A percentile compares a stretch with the other conserved stretches of the same genome.
These are phyloP conservation scores for Tolypocladium pustulatum DNA, from an alignment of 2,329 filamentous ascomycete genomes.

Conservation along the genomic window DNA sequence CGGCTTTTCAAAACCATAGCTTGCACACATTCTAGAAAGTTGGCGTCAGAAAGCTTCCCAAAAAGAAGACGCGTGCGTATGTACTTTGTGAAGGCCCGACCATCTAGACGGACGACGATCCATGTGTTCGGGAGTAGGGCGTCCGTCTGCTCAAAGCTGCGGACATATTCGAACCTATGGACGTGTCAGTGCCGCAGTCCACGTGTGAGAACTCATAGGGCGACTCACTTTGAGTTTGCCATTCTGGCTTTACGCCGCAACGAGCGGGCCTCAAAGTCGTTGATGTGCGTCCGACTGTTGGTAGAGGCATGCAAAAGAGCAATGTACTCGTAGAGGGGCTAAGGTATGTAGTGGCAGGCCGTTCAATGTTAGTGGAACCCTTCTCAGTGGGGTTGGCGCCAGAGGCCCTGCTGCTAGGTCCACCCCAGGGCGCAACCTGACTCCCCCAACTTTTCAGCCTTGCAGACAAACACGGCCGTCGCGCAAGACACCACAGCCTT, in stretches of 20 bases:
- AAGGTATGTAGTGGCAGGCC: not conserved
- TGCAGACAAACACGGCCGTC: slow-evolving; percentile 12
- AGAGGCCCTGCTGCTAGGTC: not conserved
- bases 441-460: slow-evolving; percentile 17
- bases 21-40: slow-evolving; percentile 57
- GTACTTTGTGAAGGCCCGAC: slow-evolving; percentile 89
- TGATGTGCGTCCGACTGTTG: not conserved
- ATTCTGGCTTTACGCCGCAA: slow-evolving; percentile 19
- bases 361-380: not conserved
- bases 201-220: not conserved
- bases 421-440: not conserved
- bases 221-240: slow-evolving; percentile 44
- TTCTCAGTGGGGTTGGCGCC: slow-evolving; percentile 1
- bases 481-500: slow-evolving; percentile 4
- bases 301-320: not conserved
- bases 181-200: not conserved
- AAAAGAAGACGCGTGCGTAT: slow-evolving; percentile 2
- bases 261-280: not conserved
- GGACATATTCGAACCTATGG: slow-evolving; percentile 84
- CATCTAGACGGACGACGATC: slow-evolving; percentile 91
- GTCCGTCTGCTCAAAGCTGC: slow-evolving; percentile 76
- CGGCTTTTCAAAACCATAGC: slow-evolving; percentile 81
- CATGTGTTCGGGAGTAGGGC: slow-evolving; percentile 79
- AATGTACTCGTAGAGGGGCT: no score
- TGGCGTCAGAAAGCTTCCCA: not conserved